These are phyloP conservation scores for Pelagophyceae sp. DNA, from an alignment of 352 stramenopile species.

Conservation along the genomic window DNA sequence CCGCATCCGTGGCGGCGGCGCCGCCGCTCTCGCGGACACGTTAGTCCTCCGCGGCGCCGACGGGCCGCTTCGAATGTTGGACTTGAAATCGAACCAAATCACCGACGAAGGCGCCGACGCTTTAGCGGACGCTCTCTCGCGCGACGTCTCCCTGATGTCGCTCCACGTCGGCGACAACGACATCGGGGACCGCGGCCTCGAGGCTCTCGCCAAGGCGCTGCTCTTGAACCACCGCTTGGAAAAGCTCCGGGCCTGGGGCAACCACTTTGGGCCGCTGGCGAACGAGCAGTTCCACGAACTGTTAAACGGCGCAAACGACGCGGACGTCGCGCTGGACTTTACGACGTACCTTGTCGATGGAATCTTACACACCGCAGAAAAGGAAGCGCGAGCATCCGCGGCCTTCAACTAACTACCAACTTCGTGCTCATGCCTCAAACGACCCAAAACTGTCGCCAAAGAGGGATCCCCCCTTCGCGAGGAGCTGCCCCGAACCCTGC, in stretches of 20 bases:
- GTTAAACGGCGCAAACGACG: not conserved
- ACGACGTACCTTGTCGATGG: slow-evolving; percentile 1
- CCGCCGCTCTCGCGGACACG: not conserved
- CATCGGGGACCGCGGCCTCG: not conserved
- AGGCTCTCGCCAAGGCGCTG: not conserved
- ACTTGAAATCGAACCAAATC: not conserved
- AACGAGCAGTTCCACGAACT: not conserved
- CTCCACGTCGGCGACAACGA: not conserved
- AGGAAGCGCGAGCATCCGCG: too few relatives aligned
- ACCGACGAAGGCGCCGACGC: not conserved
- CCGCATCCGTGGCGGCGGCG: not conserved
- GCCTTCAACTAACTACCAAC: too few relatives aligned
- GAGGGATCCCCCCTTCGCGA: too few relatives aligned
- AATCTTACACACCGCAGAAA: not conserved
- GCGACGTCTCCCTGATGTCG: not conserved
- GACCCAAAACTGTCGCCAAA: too few relatives aligned
- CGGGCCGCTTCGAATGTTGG: not conserved
- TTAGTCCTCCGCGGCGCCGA: not conserved
- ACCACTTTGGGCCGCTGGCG: not conserved
- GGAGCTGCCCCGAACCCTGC: too few relatives aligned
- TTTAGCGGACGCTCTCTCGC: not conserved
- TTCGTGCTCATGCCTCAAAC: too few relatives aligned
- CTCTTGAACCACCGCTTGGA: not conserved
- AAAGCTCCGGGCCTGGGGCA: not conserved
- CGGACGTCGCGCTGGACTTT: not conserved